Evolutionary conservation across 257 asterid species (phyloP), one percentile per base, ranked within the genome.

Genomic region (Coffea canephora): DNA sequence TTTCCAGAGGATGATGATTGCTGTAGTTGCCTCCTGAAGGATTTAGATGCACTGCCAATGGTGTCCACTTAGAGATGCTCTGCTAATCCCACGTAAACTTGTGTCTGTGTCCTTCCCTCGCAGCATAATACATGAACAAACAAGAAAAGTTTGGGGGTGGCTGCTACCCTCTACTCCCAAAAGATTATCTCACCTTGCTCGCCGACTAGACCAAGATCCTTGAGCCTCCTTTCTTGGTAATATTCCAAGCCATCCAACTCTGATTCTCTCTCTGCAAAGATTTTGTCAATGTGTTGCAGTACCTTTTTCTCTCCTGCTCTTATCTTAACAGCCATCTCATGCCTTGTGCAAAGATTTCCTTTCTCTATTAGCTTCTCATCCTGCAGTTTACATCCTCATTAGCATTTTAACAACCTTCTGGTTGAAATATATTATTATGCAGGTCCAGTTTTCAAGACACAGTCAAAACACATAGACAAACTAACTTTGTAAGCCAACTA

Each of bases 181-280:
- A 92, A 94, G 83, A 96, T 94, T 12, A 96, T 92, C 18, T 96
- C 99, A 77, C 98, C 98, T 89, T 94, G 97, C 74, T 96, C 96
- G 65, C 99, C 99, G 69, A 92, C 96, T n/a, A 95, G 87, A 76
- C 96, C 98, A 83, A 92, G 98, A 87, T 92, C 96, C 77, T 96
- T 94, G 65, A 91, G 93, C 89, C 99, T 86, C 81, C 97, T 89
- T 84, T 94, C 98, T 81, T 92, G 98, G 85, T 92, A 90, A 83
- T 96, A 94, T 79, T 96, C 99, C 15, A 96, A 87, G 50, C 81
- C 86, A 83, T 90, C 94, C 64, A 96, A 81, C 87, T 96, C 95
- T 45, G 82, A 2, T 81, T 96, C 99, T 66, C 95, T 90, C 61
- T 87, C 97, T 71, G 78, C 78, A 59, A 96, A 96, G 52, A 92